Conservation (phyloP, 2,329 filamentous ascomycete genomes). For the Paecilomyces variotii region DNA sequence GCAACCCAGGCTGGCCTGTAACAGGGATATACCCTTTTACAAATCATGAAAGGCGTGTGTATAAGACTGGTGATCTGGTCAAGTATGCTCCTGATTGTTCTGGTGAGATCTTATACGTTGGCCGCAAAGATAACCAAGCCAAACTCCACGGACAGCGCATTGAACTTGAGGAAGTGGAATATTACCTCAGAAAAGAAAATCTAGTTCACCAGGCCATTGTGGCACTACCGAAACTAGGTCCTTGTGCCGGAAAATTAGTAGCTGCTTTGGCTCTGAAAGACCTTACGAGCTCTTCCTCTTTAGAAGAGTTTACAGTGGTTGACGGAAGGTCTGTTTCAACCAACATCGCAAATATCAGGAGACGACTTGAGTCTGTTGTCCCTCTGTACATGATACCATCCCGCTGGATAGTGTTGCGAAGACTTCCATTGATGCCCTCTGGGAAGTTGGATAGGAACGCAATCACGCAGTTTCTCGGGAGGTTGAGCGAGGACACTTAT, state of each 20-base stretch:
- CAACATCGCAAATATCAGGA: not conserved
- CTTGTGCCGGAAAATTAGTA: not conserved
- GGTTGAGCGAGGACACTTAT: constrained; percentile 5
- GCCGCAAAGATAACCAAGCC: constrained; percentile 53
- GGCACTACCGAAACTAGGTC: not conserved
- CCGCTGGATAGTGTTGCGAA: not conserved
- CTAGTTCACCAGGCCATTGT: not conserved
- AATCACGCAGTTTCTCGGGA: constrained; percentile 1
- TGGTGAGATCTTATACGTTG: constrained; percentile 26
- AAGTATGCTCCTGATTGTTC: constrained; percentile 21
- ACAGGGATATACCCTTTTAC: not conserved
- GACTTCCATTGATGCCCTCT: not conserved
- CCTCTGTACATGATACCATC: constrained; percentile 1
- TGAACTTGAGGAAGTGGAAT: constrained; percentile 44
- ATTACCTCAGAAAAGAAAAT: constrained; percentile 13
- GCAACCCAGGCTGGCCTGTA: constrained; percentile 7
- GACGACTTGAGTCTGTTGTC: not conserved
- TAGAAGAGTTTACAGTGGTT: not conserved
- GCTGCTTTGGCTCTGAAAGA: not conserved
- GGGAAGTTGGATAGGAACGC: not conserved
- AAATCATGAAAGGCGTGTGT: constrained; percentile 35
- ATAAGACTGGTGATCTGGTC: constrained; percentile 13
- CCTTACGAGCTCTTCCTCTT: not conserved
- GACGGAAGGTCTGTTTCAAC: not conserved
- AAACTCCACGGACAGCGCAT: constrained; percentile 55